Conservation (phyloP, 768 basidiomycete genomes). For the Crassisporium funariophilum region DNA sequence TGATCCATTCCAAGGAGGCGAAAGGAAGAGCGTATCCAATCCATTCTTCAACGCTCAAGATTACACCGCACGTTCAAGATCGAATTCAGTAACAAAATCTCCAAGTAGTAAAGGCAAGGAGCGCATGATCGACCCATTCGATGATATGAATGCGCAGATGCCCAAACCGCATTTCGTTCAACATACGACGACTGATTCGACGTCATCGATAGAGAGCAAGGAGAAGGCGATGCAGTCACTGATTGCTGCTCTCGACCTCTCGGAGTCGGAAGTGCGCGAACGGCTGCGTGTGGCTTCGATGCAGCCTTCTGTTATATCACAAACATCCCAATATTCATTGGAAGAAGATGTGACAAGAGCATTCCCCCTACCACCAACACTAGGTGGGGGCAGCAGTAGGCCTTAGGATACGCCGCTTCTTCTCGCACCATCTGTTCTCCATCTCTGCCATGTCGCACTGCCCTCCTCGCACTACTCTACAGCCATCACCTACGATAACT, state of each 20-base stretch:
- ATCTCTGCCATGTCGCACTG: constrained; percentile 4
- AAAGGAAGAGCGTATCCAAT: constrained; percentile 44
- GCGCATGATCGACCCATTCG: constrained; percentile 42
- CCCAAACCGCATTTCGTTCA: constrained; percentile 34
- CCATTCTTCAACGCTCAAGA: constrained; percentile 42
- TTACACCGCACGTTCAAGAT: constrained; percentile 28
- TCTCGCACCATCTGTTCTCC: background rate
- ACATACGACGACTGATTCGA: constrained; percentile 35
- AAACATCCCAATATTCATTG: constrained; percentile 27
- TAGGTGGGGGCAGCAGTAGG: constrained; percentile 4
- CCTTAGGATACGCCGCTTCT: background rate
- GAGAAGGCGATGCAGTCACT: constrained; percentile 64
- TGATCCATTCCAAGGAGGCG: constrained; percentile 34
- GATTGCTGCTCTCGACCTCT: constrained; percentile 63
- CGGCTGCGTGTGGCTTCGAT: constrained; percentile 59
- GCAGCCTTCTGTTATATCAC: constrained; percentile 50
- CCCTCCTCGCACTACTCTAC: background rate
- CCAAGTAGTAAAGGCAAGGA: constrained; percentile 39
- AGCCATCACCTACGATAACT: constrained; percentile 6
- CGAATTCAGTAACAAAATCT: constrained; percentile 45
- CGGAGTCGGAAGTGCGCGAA: constrained; percentile 47
- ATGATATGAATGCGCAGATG: constrained; percentile 33
- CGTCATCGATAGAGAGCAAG: constrained; percentile 44
- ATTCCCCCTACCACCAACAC: constrained; percentile 43
- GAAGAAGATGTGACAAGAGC: constrained; percentile 40